Evolutionary conservation across 1,284 basidiomycete genomes (phyloP), one percentile per base, ranked within the genome.

Genomic region (Inonotus obliquus): DNA sequence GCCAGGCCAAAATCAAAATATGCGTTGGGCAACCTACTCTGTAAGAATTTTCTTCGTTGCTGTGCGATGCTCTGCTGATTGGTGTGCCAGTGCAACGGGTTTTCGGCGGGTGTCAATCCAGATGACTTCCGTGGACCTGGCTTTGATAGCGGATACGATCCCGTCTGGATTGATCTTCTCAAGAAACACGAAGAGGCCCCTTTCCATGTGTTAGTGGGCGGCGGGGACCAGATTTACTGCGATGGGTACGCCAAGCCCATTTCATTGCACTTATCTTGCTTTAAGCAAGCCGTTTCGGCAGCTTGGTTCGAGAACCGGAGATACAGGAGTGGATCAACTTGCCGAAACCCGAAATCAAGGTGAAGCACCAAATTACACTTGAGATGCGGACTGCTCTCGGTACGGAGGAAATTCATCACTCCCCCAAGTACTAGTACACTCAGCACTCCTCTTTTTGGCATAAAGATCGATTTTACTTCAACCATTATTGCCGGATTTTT

Each of bases 81-180:
- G 11, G 17, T 14, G 52, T 25, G 23, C 56, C 41, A 91, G 85
- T 92, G 91, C 69, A 93, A 92, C 65, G 91, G 91, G 0, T 92
- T 93, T 70, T 89, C 87, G 55, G 79, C 89, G 11, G 91, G 91
- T 41, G 80, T 92, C 21, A 91, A 92, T 68, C 83, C 84, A 59
- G 89, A 91, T 66, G 87, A 91, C 61, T 92, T 92, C 74, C 79
- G 82, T 63, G 82, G 90, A 51, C 83, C 88, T 25, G 85, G 89
- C 0, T 92, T 85, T 71, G 83, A 81, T 64, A 85, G 76, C 57
- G 89, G 93, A 0, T 94, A 91, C 69, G 93, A 95, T 72, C 93
- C 92, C 10, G 85, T 98, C 9, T 99, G 96, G 96, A 82, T 88
- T 67, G 96, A 99, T 74, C 74, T 98, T 45, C 81, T 99, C 32